A percentile compares a stretch with the other conserved stretches of the same genome.
phyloP scores from a whole-genome alignment of 257 asterid genomes.

The Rubia yunnanensis region DNA sequence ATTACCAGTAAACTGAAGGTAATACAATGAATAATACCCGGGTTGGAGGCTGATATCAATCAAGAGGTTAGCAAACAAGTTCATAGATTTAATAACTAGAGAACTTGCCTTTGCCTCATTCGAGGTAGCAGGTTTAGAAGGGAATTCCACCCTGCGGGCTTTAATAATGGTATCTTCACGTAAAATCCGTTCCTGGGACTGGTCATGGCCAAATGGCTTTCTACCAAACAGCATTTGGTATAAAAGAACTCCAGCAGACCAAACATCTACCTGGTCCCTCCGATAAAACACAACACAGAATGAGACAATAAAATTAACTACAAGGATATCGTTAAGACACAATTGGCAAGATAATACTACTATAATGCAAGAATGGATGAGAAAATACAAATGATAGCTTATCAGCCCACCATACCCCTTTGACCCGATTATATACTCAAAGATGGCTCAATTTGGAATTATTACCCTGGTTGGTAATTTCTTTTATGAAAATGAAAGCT shows the following conservation, averaged over 20 bases:
- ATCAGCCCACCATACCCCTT: not conserved
- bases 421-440: too few species aligned
- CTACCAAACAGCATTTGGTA: constrained; percentile 95
- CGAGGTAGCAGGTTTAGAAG: constrained; percentile 81
- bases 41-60: not conserved
- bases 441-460: too few species aligned
- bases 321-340: not conserved
- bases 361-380: not conserved
- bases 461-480: too few species aligned
- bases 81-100: not conserved
- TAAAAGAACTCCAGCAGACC: constrained; percentile 90
- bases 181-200: constrained; percentile 81
- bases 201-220: constrained; percentile 98
- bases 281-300: not conserved
- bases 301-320: not conserved
- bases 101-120: constrained; percentile 82
- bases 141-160: constrained; percentile 93
- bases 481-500: too few species aligned
- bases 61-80: not conserved
- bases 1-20: not conserved
- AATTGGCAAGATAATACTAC: not conserved
- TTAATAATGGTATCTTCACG: constrained; percentile 97
- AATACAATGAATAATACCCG: not conserved
- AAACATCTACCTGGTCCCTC: constrained; percentile 82
- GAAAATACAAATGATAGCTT: not conserved